Evolutionary conservation across 1,139 yeast species (phyloP).

Genomic region (Saccharomyces hybrid): DNA sequence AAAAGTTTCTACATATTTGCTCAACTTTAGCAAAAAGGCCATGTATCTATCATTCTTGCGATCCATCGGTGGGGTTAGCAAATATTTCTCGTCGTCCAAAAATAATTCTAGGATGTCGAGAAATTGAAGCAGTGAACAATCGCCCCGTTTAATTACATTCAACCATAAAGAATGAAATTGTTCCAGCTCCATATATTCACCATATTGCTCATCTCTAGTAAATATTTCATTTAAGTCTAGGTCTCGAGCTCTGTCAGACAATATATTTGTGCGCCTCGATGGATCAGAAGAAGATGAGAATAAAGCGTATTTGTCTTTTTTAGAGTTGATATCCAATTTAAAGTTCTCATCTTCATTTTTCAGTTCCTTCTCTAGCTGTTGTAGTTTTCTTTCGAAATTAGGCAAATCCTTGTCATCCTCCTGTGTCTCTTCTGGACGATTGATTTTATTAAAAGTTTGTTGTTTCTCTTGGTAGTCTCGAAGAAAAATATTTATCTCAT

Average conservation of each 20-base stretch:
- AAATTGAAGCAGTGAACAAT: slow-evolving; percentile 46
- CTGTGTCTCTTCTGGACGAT: neutral
- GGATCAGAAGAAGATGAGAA: slow-evolving; percentile 14
- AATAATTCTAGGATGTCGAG: slow-evolving; percentile 37
- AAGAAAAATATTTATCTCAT: slow-evolving; percentile 54
- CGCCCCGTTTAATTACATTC: slow-evolving; percentile 34
- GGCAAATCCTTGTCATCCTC: slow-evolving; percentile 26
- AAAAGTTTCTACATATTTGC: slow-evolving; percentile 42
- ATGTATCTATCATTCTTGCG: slow-evolving; percentile 35
- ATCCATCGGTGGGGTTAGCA: slow-evolving; percentile 27
- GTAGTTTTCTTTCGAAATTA: slow-evolving; percentile 40
- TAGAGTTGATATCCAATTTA: slow-evolving; percentile 24
- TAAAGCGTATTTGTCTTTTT: slow-evolving; percentile 19
- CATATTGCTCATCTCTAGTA: slow-evolving; percentile 54
- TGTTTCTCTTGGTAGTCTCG: slow-evolving; percentile 41
- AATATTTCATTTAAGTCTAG: slow-evolving; percentile 46
- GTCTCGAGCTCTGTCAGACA: slow-evolving; percentile 46
- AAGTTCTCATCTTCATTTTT: slow-evolving; percentile 31
- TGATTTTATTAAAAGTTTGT: slow-evolving; percentile 7
- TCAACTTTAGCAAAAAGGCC: slow-evolving; percentile 40
- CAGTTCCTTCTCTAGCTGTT: slow-evolving; percentile 32
- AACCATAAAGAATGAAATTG: slow-evolving; percentile 46
- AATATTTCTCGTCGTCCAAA: slow-evolving; percentile 25
- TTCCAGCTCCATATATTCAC: slow-evolving; percentile 55
- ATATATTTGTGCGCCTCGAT: slow-evolving; percentile 27